Percentiles rank a stretch among this genome's conserved stretches.
Evolutionary conservation across 495 filamentous ascomycete species (phyloP).

Genomic region (Tetracladium marchalianum): DNA sequence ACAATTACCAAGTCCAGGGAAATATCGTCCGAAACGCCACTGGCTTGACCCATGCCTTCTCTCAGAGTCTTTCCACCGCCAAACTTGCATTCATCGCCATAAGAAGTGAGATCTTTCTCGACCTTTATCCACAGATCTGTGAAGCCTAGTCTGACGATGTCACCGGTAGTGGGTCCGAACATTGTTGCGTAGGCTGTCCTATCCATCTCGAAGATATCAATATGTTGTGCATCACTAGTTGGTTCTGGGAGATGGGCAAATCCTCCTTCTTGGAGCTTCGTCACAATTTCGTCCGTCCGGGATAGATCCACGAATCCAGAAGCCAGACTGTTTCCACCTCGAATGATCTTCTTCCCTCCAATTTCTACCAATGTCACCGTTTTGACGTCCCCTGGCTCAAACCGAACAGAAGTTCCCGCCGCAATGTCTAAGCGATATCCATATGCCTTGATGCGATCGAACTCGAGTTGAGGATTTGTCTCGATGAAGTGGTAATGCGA

Average conservation of each 20-base stretch:
- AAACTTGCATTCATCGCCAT: slow-evolving; percentile 94
- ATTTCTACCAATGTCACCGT: slow-evolving; percentile 93
- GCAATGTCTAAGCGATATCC: slow-evolving; percentile 85
- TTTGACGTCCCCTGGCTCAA: slow-evolving; percentile 89
- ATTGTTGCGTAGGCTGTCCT: slow-evolving; percentile 70
- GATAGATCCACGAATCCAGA: slow-evolving; percentile 56
- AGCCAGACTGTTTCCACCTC: slow-evolving; percentile 74
- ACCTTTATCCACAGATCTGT: slow-evolving; percentile 91
- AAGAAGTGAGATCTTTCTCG: slow-evolving; percentile 74
- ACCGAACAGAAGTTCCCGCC: slow-evolving; percentile 86
- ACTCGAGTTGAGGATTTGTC: slow-evolving; percentile 80
- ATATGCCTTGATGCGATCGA: slow-evolving; percentile 78
- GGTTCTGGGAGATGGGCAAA: slow-evolving; percentile 71
- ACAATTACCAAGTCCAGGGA: slow-evolving; percentile 82
- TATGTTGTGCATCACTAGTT: slow-evolving; percentile 37
- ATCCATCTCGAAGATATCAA: slow-evolving; percentile 60
- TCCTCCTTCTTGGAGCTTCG: slow-evolving; percentile 53
- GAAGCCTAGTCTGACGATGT: slow-evolving; percentile 67
- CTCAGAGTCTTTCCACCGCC: slow-evolving; percentile 91
- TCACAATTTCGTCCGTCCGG: slow-evolving; percentile 54
- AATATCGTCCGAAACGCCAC: slow-evolving; percentile 57
- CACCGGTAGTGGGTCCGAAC: slow-evolving; percentile 90
- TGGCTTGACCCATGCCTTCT: slow-evolving; percentile 95
- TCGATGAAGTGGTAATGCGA: slow-evolving; percentile 98
- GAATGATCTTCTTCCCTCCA: slow-evolving; percentile 70